These are phyloP conservation scores for Pterocarpus santalinus DNA, from an alignment of 306 rosid genomes.

Conservation along the genomic window DNA sequence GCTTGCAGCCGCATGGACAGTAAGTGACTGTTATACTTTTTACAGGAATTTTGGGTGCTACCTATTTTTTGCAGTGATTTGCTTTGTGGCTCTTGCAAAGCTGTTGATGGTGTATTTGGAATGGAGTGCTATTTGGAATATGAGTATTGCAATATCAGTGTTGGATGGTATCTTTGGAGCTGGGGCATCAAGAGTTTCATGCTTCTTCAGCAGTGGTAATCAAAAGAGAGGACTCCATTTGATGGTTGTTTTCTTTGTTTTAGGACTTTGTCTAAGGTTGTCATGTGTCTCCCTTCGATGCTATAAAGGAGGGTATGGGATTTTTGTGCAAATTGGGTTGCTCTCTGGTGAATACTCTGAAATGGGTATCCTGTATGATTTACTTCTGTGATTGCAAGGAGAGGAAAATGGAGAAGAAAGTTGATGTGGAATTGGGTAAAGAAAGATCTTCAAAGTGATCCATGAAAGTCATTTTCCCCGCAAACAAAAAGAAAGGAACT, in stretches of 20 bases:
- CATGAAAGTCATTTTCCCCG: constrained; percentile 17
- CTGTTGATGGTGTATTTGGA: constrained; percentile 59
- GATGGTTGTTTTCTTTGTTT: constrained; percentile 65
- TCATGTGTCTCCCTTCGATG: constrained; percentile 53
- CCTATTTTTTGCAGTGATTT: constrained; percentile 34
- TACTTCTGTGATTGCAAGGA: constrained; percentile 68
- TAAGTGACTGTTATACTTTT: constrained; percentile 6
- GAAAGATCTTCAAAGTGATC: constrained; percentile 44
- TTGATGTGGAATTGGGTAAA: constrained; percentile 48
- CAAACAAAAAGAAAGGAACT: constrained; percentile 29
- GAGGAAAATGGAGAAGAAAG: constrained; percentile 56
- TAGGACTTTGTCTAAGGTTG: constrained; percentile 58
- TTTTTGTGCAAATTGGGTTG: constrained; percentile 51
- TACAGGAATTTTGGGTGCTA: not conserved
- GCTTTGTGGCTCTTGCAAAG: constrained; percentile 35
- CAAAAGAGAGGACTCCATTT: constrained; percentile 57
- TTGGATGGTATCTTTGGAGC: constrained; percentile 62
- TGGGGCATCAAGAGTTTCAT: constrained; percentile 57
- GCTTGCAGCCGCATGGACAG: constrained; percentile 44
- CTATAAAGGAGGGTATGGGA: constrained; percentile 48
- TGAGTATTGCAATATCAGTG: constrained; percentile 71
- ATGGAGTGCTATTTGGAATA: constrained; percentile 74
- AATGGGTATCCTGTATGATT: constrained; percentile 64
- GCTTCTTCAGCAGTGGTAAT: constrained; percentile 56
- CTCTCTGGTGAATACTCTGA: constrained; percentile 58